A percentile compares a stretch with the other conserved stretches of the same genome.
These are phyloP conservation scores for Psilocybe tampanensis DNA, from an alignment of 768 basidiomycete species.

Conservation along the genomic window DNA sequence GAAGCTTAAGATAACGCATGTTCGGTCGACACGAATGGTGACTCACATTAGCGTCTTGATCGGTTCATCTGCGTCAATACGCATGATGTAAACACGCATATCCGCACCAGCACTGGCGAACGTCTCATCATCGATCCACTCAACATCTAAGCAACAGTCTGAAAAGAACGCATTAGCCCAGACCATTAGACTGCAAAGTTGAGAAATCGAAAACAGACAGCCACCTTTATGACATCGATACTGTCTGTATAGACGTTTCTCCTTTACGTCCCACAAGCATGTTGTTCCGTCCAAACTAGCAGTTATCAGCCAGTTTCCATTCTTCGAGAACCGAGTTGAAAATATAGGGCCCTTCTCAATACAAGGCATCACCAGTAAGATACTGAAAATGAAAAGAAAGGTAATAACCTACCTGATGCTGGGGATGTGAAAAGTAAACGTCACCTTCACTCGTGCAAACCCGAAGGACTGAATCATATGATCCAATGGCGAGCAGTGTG, in stretches of 20 bases:
- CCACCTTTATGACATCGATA: constrained; percentile 69
- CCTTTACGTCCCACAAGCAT: constrained; percentile 77
- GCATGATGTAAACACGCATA: constrained; percentile 60
- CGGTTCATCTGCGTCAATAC: constrained; percentile 52
- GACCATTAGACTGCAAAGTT: not conserved
- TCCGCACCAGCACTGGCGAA: constrained; percentile 82
- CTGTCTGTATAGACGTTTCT: constrained; percentile 61
- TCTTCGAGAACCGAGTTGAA: constrained; percentile 73
- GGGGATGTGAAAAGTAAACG: constrained; percentile 59
- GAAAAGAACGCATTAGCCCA: constrained; percentile 7
- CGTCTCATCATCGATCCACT: constrained; percentile 72
- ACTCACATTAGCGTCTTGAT: constrained; percentile 66
- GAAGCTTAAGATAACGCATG: not conserved
- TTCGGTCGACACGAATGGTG: not conserved
- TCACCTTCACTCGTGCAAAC: constrained; percentile 65
- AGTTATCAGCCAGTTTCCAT: constrained; percentile 72
- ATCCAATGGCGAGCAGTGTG: constrained; percentile 73
- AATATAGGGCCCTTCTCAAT: constrained; percentile 78
- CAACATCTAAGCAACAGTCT: constrained; percentile 83
- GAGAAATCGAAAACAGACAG: constrained; percentile 13
- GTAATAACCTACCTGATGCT: constrained; percentile 59
- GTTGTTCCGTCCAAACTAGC: constrained; percentile 79
- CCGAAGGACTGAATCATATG: constrained; percentile 73
- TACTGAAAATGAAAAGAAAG: not conserved
- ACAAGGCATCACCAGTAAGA: constrained; percentile 29